phyloP scores from a whole-genome alignment of 495 filamentous ascomycete species.

The Aspergillus heteromorphus region DNA sequence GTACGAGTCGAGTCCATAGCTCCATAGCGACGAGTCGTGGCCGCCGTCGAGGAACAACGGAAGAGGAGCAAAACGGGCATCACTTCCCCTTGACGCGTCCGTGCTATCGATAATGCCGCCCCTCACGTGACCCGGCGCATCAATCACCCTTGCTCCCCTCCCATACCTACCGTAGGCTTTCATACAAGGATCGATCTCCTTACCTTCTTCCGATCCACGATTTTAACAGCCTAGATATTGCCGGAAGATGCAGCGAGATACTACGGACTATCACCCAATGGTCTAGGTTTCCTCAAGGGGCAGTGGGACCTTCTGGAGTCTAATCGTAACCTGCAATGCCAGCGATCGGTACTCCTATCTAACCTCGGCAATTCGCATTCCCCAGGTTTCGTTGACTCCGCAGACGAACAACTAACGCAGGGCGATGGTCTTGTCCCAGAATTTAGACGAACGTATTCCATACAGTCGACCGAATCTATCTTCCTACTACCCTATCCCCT shows the following conservation, averaged over 20 bases:
- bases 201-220: neutral
- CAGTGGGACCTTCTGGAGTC: neutral
- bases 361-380: conserved; percentile 21
- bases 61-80: neutral
- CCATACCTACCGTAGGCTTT: neutral
- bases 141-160: too few relatives aligned
- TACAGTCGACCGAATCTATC: neutral
- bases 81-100: neutral
- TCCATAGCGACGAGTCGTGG: conserved; percentile 15
- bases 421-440: neutral
- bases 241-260: neutral
- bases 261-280: neutral
- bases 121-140: conserved; percentile 11
- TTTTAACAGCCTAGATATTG: neutral
- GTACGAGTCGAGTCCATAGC: conserved; percentile 44
- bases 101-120: conserved; percentile 21
- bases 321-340: neutral
- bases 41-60: neutral
- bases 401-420: neutral
- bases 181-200: neutral
- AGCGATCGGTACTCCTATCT: conserved; percentile 1
- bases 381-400: conserved; percentile 9
- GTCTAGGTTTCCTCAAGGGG: neutral
- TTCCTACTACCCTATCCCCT: neutral
- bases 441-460: neutral